A percentile compares a stretch with the other conserved stretches of the same genome.
Evolutionary conservation across 805 yeast species (phyloP).

Genomic region (Metschnikowia santaceciliae): DNA sequence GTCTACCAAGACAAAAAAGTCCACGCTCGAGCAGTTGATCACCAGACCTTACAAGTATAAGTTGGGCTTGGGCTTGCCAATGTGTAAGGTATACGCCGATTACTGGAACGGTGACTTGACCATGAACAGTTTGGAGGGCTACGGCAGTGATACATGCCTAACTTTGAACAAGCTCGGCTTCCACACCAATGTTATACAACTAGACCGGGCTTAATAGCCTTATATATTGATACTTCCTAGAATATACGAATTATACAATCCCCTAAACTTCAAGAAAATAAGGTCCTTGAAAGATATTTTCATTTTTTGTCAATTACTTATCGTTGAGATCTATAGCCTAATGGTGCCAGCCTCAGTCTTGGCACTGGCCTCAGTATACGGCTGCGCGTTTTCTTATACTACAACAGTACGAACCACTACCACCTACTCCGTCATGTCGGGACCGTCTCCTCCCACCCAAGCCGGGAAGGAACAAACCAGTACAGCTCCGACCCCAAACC

Average conservation of each 20-base stretch:
- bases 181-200: slow-evolving; percentile 55
- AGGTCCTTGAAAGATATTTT: too few relatives aligned
- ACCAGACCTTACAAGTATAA: slow-evolving; percentile 71
- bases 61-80: slow-evolving; percentile 85
- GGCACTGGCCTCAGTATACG: background rate
- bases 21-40: slow-evolving; percentile 62
- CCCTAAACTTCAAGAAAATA: too few relatives aligned
- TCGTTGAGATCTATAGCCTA: too few relatives aligned
- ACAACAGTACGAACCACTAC: background rate
- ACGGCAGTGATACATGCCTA: slow-evolving; percentile 85
- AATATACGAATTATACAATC: background rate
- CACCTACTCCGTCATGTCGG: background rate
- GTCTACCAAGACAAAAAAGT: slow-evolving; percentile 29
- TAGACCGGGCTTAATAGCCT: slow-evolving; percentile 59
- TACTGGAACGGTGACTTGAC: slow-evolving; percentile 93
- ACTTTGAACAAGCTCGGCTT: slow-evolving; percentile 75
- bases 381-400: background rate
- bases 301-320: too few relatives aligned
- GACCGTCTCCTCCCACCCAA: background rate
- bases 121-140: slow-evolving; percentile 81
- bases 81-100: slow-evolving; percentile 90
- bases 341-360: too few relatives aligned
- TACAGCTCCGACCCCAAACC: slow-evolving; percentile 2
- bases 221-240: background rate
- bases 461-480: background rate